These are phyloP conservation scores for Cornus controversa DNA, from an alignment of 148 eudicot species.

Conservation along the genomic window DNA sequence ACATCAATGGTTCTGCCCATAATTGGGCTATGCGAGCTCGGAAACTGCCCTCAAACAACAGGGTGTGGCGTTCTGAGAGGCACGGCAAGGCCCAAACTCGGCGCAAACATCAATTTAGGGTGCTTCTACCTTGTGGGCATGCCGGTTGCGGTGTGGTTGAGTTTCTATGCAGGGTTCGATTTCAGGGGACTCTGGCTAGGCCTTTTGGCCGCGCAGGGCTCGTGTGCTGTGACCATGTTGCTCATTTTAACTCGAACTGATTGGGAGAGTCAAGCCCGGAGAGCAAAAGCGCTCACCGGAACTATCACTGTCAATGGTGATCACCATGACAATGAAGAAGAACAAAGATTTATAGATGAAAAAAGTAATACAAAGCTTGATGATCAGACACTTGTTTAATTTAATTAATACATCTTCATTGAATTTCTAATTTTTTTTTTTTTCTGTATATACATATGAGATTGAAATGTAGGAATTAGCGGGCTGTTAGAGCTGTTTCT, in stretches of 20 bases:
- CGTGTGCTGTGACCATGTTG: conserved; percentile 56
- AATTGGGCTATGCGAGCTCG: conserved; percentile 76
- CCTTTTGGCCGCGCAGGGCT: conserved; percentile 58
- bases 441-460: not conserved
- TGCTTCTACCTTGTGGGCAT: conserved; percentile 76
- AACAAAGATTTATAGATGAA: not conserved
- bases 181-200: conserved; percentile 79
- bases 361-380: not conserved
- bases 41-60: conserved; percentile 79
- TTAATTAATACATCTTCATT: not conserved
- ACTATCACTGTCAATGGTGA: not conserved
- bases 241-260: conserved; percentile 46
- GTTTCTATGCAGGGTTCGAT: conserved; percentile 49
- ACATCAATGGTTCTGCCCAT: conserved; percentile 62
- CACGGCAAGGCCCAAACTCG: conserved; percentile 61
- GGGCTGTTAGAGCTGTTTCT: too few relatives aligned
- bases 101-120: conserved; percentile 57
- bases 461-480: not conserved
- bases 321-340: not conserved
- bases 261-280: conserved; percentile 54
- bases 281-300: conserved; percentile 53
- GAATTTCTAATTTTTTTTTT: not conserved
- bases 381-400: not conserved
- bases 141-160: conserved; percentile 58
- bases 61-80: conserved; percentile 72